phyloP scores from a whole-genome alignment of 164 flowering plant species.

The Platanus orientalis region DNA sequence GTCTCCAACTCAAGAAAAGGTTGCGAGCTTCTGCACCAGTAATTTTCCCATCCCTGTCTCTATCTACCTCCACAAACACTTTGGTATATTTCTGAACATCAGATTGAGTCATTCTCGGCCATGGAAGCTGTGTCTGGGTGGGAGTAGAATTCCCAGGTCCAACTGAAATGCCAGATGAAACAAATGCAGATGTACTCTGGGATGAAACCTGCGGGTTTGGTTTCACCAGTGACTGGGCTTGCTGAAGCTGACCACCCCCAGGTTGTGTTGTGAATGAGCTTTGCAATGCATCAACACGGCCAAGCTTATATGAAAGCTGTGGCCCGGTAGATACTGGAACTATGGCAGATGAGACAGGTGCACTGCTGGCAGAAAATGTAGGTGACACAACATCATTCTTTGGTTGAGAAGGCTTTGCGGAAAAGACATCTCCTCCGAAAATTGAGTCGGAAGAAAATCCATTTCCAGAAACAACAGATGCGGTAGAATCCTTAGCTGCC shows the following conservation, averaged over 20 bases:
- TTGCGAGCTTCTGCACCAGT: constrained; percentile 89
- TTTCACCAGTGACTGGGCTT: constrained; percentile 22
- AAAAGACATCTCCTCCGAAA: constrained; percentile 68
- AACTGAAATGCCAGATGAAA: too few relatives aligned
- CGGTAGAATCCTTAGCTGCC: constrained; percentile 43
- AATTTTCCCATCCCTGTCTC: constrained; percentile 89
- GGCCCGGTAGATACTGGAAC: constrained; percentile 37
- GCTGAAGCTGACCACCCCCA: constrained; percentile 39
- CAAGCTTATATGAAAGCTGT: constrained; percentile 47
- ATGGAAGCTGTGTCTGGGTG: constrained; percentile 48
- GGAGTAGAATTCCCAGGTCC: too few relatives aligned
- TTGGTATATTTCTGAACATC: constrained; percentile 81
- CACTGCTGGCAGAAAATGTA: constrained; percentile 33
- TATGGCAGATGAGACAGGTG: constrained; percentile 39
- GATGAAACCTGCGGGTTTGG: constrained; percentile 41
- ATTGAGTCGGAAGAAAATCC: constrained; percentile 50
- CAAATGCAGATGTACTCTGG: too few relatives aligned
- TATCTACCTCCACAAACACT: constrained; percentile 87
- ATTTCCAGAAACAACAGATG: constrained; percentile 52
- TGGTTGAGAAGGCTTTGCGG: constrained; percentile 45
- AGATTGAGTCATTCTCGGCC: constrained; percentile 91
- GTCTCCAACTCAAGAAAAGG: constrained; percentile 91
- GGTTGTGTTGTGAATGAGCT: constrained; percentile 45
- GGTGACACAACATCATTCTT: constrained; percentile 35
- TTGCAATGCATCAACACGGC: constrained; percentile 48